Conservation (phyloP, 2,329 filamentous ascomycete genomes). For the Cyphellophora europaea region DNA sequence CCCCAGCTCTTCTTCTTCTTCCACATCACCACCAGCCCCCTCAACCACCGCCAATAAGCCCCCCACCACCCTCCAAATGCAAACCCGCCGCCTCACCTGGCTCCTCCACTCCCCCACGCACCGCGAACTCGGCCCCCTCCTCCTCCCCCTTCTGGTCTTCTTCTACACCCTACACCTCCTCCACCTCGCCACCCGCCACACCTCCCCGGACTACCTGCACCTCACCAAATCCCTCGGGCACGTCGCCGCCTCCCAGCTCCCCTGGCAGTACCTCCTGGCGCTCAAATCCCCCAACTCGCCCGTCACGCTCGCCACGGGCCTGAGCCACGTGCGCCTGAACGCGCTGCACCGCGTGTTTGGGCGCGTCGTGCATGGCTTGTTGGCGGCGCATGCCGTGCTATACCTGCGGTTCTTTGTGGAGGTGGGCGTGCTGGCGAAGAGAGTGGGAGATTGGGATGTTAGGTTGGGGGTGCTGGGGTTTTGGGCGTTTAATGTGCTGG, state of each 20-base stretch:
- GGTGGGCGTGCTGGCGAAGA: constrained; percentile 40
- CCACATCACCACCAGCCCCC: too few species aligned
- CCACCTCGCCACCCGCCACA: constrained; percentile 12
- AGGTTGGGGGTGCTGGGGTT: constrained; percentile 45
- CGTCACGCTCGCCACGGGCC: constrained; percentile 41
- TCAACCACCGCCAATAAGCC: too few species aligned
- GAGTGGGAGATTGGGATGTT: constrained; percentile 48
- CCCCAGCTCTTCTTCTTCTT: too few species aligned
- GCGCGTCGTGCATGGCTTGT: constrained; percentile 42
- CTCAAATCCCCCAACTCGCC: constrained; percentile 28
- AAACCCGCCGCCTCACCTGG: constrained; percentile 9
- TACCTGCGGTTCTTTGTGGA: constrained; percentile 51
- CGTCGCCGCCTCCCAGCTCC: constrained; percentile 50
- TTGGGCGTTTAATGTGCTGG: constrained; percentile 32
- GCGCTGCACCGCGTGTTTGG: constrained; percentile 49
- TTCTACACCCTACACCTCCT: constrained; percentile 15
- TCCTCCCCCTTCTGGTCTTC: constrained; percentile 10
- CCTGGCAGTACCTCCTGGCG: constrained; percentile 49
- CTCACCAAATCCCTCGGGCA: constrained; percentile 54
- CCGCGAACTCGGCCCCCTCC: constrained; percentile 14
- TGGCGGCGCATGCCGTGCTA: constrained; percentile 43
- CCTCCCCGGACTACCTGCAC: constrained; percentile 46
- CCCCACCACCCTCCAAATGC: not conserved
- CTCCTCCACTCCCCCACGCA: constrained; percentile 11
- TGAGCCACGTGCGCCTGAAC: constrained; percentile 48